Evolutionary conservation across 2,329 filamentous ascomycete genomes (phyloP), one percentile per base, ranked within the genome.

Genomic region (Penicillium brasilianum): DNA sequence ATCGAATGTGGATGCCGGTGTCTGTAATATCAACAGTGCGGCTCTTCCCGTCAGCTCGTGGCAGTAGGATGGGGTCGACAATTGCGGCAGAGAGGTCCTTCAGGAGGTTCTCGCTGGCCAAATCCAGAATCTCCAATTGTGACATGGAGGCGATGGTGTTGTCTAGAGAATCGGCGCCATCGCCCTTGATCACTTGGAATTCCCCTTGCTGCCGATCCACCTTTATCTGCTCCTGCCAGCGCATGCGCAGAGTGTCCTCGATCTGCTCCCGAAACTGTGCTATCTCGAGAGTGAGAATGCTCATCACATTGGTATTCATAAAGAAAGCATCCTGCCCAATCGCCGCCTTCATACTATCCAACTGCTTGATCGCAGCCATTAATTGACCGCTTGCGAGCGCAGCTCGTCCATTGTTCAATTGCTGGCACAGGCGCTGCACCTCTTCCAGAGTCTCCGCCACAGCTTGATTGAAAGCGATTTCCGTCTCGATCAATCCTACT

Each of bases 201-300:
- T 77, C 82, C 9, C 81, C 79, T 9, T 80, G 76, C 22, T 85
- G 80, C 0, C 81, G 75, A 69, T 94, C 86, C 18, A 93, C 77
- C 1, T 82, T 77, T 13, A 96, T 80, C 46, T 94, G 80, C 0
- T 83, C 80, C 60, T 85, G 85, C 92, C 93, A 97, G n/a, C 88
- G 84, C 57, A 83, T 81, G 46, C 86, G 84, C 41, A 95, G 84
- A 9, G 86, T 85, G 43, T 89, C 85, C 59, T 88, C 84, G 22
- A 95, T 84, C 20, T 85, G 82, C 2, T 84, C 83, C 63, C 88
- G 88, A 59, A 96, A 79, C 69, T 88, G 86, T 28, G 87, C 86
- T 1, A 86, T 84, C 64, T 89, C 85, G 48, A 86, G 76, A 63
- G 88, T 83, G 4, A 97, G 78, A 25, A 96, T 78, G 58, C 84